phyloP scores from a whole-genome alignment of 352 stramenopile species.

The Globisporangium camurandrum region DNA sequence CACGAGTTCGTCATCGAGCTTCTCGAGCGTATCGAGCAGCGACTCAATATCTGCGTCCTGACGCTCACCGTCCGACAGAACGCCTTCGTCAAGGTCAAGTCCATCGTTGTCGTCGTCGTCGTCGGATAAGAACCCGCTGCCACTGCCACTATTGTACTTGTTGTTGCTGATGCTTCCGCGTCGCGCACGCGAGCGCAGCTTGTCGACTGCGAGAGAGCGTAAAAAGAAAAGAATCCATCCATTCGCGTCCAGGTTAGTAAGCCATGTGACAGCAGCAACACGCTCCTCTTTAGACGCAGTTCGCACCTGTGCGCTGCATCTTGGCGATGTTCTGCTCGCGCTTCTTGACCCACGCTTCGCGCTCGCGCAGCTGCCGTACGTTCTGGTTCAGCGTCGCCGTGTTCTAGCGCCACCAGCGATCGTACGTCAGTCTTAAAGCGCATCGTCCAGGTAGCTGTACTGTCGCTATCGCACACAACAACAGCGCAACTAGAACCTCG shows the following conservation, averaged over 20 bases:
- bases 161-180: constrained; percentile 6
- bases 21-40: constrained; percentile 15
- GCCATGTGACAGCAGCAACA: no score
- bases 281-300: no score
- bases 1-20: constrained; percentile 18
- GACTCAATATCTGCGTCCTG: constrained; percentile 13
- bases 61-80: constrained; percentile 6
- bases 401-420: constrained; percentile 14
- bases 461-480: not conserved
- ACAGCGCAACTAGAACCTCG: not conserved
- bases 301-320: constrained; percentile 22
- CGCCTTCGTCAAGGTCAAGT: not conserved
- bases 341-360: constrained; percentile 40
- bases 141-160: not conserved
- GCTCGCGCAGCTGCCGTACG: constrained; percentile 36
- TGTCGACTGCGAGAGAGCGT: constrained; percentile 2
- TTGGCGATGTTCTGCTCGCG: constrained; percentile 37
- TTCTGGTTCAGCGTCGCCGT: constrained; percentile 36
- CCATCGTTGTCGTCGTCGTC: constrained; percentile 4
- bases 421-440: not conserved
- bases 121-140: constrained; percentile 4
- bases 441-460: no score
- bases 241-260: no score
- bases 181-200: constrained; percentile 4
- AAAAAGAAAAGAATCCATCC: not conserved